Evolutionary conservation across 2,329 filamentous ascomycete genomes (phyloP).

Genomic region (Sclerotinia minor): DNA sequence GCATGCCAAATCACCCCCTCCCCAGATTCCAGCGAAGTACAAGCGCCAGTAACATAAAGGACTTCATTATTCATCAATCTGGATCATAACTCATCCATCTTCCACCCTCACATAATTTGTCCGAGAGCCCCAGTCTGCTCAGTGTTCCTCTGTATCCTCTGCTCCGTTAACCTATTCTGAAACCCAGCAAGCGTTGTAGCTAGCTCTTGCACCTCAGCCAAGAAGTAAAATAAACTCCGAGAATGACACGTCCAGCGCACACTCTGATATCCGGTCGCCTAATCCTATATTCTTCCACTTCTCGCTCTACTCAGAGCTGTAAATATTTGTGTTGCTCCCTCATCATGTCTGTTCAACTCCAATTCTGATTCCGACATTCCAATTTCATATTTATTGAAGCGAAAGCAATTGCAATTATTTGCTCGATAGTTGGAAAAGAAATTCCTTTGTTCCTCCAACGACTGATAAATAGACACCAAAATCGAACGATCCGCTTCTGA

Average conservation of each 20-base stretch:
- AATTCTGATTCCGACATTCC: neutral
- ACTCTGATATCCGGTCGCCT: conserved; percentile 24
- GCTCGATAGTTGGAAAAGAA: conserved; percentile 1
- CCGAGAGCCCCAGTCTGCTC: conserved; percentile 16
- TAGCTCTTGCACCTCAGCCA: neutral
- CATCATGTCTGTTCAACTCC: neutral
- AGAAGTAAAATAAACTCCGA: conserved; percentile 15
- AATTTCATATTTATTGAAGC: neutral
- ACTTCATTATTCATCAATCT: conserved; percentile 19
- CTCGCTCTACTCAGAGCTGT: conserved; percentile 10
- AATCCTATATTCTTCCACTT: conserved; percentile 1
- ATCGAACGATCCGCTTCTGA: neutral
- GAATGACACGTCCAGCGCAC: conserved; percentile 38
- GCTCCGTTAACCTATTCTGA: conserved; percentile 2
- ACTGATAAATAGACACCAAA: neutral
- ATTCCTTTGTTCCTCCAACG: conserved; percentile 3
- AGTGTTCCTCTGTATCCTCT: neutral
- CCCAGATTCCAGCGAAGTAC: conserved; percentile 11
- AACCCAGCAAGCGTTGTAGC: neutral
- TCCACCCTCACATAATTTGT: neutral
- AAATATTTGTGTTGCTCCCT: conserved; percentile 1
- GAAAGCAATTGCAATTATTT: neutral
- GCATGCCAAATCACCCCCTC: neutral
- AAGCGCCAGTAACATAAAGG: conserved; percentile 15
- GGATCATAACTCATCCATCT: neutral